A percentile compares a stretch with the other conserved stretches of the same genome.
Evolutionary conservation across 768 basidiomycete genomes (phyloP).

Genomic region (Serendipita sp.): DNA sequence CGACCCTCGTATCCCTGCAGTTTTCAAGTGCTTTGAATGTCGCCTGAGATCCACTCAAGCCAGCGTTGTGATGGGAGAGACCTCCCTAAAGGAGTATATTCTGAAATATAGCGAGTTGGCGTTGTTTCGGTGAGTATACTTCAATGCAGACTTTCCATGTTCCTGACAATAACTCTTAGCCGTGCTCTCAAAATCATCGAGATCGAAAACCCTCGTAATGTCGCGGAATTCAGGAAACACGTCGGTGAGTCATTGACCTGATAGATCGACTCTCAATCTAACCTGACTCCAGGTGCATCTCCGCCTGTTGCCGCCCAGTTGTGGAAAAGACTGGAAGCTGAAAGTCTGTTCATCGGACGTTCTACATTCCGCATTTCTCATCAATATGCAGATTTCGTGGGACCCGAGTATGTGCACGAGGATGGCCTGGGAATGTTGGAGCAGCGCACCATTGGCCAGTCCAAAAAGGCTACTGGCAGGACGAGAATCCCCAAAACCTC

Average conservation of each 20-base stretch:
- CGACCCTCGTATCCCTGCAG: slow-evolving; percentile 41
- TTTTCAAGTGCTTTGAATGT: slow-evolving; percentile 65
- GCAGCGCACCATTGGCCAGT: slow-evolving; percentile 22
- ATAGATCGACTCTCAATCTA: slow-evolving; percentile 8
- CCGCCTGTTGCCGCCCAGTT: slow-evolving; percentile 42
- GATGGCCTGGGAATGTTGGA: slow-evolving; percentile 38
- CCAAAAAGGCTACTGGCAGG: slow-evolving; percentile 35
- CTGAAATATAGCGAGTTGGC: slow-evolving; percentile 54
- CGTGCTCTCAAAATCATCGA: slow-evolving; percentile 60
- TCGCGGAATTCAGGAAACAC: slow-evolving; percentile 39
- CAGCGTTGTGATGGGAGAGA: slow-evolving; percentile 53
- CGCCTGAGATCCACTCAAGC: slow-evolving; percentile 45
- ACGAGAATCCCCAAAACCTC: slow-evolving; percentile 18
- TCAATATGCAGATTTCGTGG: slow-evolving; percentile 41
- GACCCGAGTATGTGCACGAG: slow-evolving; percentile 30
- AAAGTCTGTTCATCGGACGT: slow-evolving; percentile 31
- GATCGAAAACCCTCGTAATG: slow-evolving; percentile 25
- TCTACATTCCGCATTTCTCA: background rate
- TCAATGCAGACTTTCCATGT: background rate
- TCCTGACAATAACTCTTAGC: slow-evolving; percentile 22
- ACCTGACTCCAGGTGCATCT: slow-evolving; percentile 30
- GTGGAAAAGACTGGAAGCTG: slow-evolving; percentile 50
- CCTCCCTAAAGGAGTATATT: slow-evolving; percentile 42
- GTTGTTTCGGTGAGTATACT: slow-evolving; percentile 40
- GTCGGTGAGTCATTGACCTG: slow-evolving; percentile 32